Evolutionary conservation across 106 monocot genomes (phyloP), one percentile per base, ranked within the genome.

Genomic region (Acorus gramineus): DNA sequence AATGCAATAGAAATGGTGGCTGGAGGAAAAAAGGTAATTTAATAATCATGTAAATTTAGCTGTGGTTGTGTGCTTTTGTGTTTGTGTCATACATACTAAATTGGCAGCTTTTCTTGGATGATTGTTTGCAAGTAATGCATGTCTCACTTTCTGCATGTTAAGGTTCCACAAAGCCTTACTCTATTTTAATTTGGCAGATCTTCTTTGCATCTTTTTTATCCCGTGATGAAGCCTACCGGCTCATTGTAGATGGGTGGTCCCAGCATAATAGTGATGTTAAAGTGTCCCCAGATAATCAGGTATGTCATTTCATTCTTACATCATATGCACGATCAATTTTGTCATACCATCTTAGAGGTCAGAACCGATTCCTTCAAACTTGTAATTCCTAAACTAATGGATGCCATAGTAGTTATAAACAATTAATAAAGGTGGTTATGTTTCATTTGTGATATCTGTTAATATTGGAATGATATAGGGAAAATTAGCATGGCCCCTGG

Each of bases 141-240:
- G 28, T 28, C 28, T 28, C 28, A 28, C 28, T 28, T 28, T 28
- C 28, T 28, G 28, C 28, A 28, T 28, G 28, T 28, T 1, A 28
- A 28, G 28, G 0, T 28, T 28, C 28, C 28, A 28, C 28, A 28
- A 28, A 28, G 28, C 28, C 28, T 28, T 28, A 28, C 28, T 28
- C 28, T 28, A 28, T 28, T 66, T 61, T 66, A 45, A 59, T 55
- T n/a, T 69, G 54, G 70, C 82, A 96, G 96, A 69, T 82, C 67
- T 96, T 96, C 64, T 96, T 91, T 81, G 90, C 87, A 55, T 96
- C 96, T 28, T 96, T 96, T 73, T 85, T 96, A 70, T 96, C 91
- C 11, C 86, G 96, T 6, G 96, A 96, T 81, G 96, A 96, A 75
- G 96, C 91, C 55, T 91, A 83, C 65, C 69, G 70, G 49, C 76